Conservation (phyloP, 1,139 yeast genomes). For the Kazachstania sp. region DNA sequence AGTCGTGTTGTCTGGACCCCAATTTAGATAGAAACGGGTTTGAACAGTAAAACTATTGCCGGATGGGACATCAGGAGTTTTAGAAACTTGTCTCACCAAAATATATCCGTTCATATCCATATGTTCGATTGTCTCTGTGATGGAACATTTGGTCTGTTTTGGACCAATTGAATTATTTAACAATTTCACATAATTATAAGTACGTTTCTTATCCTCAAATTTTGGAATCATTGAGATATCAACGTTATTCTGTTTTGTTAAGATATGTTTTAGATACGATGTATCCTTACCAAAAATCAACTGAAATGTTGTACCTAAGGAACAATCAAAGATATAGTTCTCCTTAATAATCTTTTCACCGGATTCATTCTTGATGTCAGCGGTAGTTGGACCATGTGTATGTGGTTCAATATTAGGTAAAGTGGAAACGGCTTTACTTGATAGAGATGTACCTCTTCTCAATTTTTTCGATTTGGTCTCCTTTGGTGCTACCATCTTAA, state of each 20-base stretch:
- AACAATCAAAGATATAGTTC: conserved; percentile 46
- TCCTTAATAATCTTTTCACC: conserved; percentile 62
- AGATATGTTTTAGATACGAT: conserved; percentile 43
- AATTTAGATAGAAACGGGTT: conserved; percentile 57
- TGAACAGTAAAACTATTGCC: conserved; percentile 73
- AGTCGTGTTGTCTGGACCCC: conserved; percentile 71
- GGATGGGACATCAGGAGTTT: conserved; percentile 93
- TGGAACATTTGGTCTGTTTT: conserved; percentile 81
- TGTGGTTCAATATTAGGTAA: conserved; percentile 45
- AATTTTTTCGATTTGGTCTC: conserved; percentile 11
- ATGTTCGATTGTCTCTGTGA: conserved; percentile 60
- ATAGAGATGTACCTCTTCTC: background rate
- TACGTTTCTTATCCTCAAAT: conserved; percentile 42
- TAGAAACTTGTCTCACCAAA: conserved; percentile 56
- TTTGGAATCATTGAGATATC: conserved; percentile 54
- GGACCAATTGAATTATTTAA: conserved; percentile 83
- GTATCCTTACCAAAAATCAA: conserved; percentile 70
- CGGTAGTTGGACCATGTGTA: conserved; percentile 45
- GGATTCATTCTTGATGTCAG: conserved; percentile 43
- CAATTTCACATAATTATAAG: conserved; percentile 71
- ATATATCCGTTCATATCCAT: conserved; percentile 51
- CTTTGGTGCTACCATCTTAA: conserved; percentile 15
- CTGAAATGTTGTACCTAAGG: conserved; percentile 66
- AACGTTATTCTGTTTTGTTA: conserved; percentile 62
- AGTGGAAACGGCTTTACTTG: conserved; percentile 9